These are phyloP conservation scores for Olyra latifolia DNA, from an alignment of 176 grass and related monocot species.

Conservation along the genomic window DNA sequence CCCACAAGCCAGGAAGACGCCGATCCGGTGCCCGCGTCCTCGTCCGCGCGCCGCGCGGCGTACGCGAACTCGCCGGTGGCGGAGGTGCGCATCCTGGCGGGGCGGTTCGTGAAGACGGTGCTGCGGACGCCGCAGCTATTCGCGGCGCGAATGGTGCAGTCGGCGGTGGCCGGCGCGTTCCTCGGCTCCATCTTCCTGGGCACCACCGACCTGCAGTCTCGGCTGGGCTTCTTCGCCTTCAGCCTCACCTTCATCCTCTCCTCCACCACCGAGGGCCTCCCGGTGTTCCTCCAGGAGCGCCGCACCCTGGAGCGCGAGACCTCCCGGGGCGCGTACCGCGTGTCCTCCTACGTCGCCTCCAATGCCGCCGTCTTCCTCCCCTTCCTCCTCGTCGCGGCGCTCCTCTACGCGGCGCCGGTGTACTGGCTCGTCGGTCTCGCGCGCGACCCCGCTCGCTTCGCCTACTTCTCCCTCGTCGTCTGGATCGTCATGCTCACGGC, in stretches of 20 bases:
- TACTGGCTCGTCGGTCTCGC: constrained; percentile 86
- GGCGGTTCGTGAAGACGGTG: constrained; percentile 63
- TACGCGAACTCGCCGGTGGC: constrained; percentile 60
- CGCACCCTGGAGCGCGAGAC: constrained; percentile 79
- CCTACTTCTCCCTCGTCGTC: constrained; percentile 81
- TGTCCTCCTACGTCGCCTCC: constrained; percentile 74
- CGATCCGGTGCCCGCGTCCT: not conserved
- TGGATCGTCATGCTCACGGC: constrained; percentile 94
- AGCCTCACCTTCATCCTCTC: constrained; percentile 88
- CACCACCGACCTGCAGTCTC: constrained; percentile 57
- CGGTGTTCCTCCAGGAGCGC: constrained; percentile 85
- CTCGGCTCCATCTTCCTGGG: constrained; percentile 83
- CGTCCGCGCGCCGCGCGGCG: not conserved
- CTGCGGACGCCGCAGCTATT: constrained; percentile 73
- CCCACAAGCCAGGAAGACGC: not conserved
- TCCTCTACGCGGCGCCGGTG: constrained; percentile 69
- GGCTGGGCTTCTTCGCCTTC: constrained; percentile 93
- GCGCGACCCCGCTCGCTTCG: constrained; percentile 51
- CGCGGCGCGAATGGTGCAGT: constrained; percentile 65
- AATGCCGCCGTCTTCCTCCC: constrained; percentile 70
- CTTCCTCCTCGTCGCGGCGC: constrained; percentile 61
- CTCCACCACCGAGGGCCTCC: constrained; percentile 78
- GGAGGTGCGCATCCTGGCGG: constrained; percentile 56
- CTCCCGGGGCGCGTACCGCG: constrained; percentile 77
- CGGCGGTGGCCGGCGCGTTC: constrained; percentile 46